Percentiles rank a stretch among this genome's conserved stretches.
Evolutionary conservation across 345 rosid species (phyloP).

Genomic region (Noccaea bulbosa): DNA sequence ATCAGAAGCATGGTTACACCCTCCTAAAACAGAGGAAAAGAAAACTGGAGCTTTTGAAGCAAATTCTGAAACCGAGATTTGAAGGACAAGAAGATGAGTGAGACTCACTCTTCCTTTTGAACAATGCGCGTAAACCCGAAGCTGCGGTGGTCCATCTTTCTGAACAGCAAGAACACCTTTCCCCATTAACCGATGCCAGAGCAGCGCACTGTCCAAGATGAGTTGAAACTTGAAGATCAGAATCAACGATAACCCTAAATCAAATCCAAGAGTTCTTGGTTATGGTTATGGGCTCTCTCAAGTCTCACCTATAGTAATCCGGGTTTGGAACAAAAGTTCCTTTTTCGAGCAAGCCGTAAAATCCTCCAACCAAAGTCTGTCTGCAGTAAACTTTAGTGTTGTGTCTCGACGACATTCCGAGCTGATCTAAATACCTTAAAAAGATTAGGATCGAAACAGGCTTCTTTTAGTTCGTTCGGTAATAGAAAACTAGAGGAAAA

Average conservation of each 20-base stretch:
- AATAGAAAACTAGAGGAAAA: not conserved
- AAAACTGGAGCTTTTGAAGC: not conserved
- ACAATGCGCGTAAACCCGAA: conserved; percentile 90
- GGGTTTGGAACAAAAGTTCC: conserved; percentile 77
- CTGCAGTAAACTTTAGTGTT: conserved; percentile 97
- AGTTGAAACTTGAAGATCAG: conserved; percentile 5
- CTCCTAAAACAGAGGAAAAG: conserved; percentile 46
- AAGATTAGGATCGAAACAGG: conserved; percentile 1
- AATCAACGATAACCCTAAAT: not conserved
- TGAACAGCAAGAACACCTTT: conserved; percentile 71
- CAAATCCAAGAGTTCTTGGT: conserved; percentile 5
- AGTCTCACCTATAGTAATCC: conserved; percentile 96
- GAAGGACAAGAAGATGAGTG: conserved; percentile 2
- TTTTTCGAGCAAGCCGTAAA: conserved; percentile 81
- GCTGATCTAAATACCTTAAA: conserved; percentile 94
- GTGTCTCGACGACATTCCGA: conserved; percentile 91
- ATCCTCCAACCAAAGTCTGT: conserved; percentile 91
- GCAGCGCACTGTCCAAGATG: conserved; percentile 65
- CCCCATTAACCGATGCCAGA: conserved; percentile 98
- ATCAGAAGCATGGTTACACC: conserved; percentile 86
- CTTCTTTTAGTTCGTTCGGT: not conserved
- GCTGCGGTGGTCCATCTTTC: conserved; percentile 56
- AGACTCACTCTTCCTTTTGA: conserved; percentile 90
- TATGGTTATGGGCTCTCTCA: not conserved
- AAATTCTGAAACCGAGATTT: not conserved